phyloP scores from a whole-genome alignment of 257 asterid genomes.

The Solanum piurae region DNA sequence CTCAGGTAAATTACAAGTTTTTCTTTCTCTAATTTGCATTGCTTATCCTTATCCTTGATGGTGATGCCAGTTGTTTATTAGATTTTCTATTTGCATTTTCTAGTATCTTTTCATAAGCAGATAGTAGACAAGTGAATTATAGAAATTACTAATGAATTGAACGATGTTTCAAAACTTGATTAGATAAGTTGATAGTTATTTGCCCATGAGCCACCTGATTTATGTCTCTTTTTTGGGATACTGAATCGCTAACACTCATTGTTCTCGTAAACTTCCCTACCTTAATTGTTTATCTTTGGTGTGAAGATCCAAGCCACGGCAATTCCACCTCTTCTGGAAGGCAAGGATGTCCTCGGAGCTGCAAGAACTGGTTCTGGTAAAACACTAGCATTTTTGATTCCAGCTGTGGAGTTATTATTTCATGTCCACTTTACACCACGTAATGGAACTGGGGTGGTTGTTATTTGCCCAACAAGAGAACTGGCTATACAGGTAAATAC shows the following conservation, averaged over 20 bases:
- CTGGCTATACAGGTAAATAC: constrained; percentile 75
- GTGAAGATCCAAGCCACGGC: constrained; percentile 88
- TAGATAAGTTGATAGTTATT: not conserved
- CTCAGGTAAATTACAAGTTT: constrained; percentile 48
- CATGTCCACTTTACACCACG: constrained; percentile 47
- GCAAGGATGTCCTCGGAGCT: constrained; percentile 92
- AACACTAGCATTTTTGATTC: constrained; percentile 86
- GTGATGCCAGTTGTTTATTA: not conserved
- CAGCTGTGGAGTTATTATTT: constrained; percentile 74
- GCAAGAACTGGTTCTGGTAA: constrained; percentile 99
- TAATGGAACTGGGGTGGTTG: constrained; percentile 82
- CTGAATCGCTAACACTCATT: not conserved
- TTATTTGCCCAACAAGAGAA: constrained; percentile 97
- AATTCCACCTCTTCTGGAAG: constrained; percentile 77
- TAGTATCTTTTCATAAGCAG: not conserved
- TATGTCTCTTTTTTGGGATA: not conserved
- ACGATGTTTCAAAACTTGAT: not conserved
- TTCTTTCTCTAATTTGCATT: not conserved
- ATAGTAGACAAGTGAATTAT: not conserved
- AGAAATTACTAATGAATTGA: not conserved
- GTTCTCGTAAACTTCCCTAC: not conserved
- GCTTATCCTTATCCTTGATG: not conserved
- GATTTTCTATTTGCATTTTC: not conserved
- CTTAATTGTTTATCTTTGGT: not conserved
- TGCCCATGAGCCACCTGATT: not conserved